Evolutionary conservation across 108 stramenopile species (phyloP).

Genomic region (Fistulifera pelliculosa): DNA sequence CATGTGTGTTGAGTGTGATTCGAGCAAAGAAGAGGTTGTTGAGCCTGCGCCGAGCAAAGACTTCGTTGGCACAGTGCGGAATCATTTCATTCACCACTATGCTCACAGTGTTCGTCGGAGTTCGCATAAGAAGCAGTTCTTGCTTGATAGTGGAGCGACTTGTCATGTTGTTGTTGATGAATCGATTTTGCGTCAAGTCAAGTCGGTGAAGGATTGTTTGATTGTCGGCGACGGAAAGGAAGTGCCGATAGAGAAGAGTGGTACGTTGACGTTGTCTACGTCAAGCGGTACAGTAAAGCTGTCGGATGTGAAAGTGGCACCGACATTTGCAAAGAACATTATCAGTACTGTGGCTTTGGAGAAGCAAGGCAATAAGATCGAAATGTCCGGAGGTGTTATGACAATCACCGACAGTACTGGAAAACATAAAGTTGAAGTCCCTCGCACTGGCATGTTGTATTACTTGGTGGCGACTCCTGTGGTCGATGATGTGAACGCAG

Average conservation of each 20-base stretch:
- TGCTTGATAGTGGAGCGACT: slow-evolving; percentile 3
- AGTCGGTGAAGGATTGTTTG: background rate
- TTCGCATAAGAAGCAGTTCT: too few species aligned
- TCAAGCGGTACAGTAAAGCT: background rate
- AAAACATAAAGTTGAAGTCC: too few species aligned
- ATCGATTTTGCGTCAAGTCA: background rate
- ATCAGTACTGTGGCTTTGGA: background rate
- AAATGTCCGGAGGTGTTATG: too few species aligned
- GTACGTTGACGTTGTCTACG: background rate
- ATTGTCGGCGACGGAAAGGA: background rate
- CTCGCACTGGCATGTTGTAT: too few species aligned
- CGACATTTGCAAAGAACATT: background rate
- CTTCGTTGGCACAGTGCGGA: too few species aligned
- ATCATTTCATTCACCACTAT: too few species aligned
- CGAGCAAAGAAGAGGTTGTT: too few species aligned
- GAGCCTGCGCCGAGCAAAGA: too few species aligned
- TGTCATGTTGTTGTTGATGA: background rate
- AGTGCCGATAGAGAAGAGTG: background rate
- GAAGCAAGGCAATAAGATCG: background rate
- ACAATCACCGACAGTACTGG: too few species aligned
- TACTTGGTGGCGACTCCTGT: too few species aligned
- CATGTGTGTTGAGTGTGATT: background rate
- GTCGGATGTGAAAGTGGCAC: background rate
- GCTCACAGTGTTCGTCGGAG: too few species aligned
- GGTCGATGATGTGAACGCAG: too few species aligned